These are phyloP conservation scores for Ramaria rubella DNA, from an alignment of 768 basidiomycete genomes.

Conservation along the genomic window DNA sequence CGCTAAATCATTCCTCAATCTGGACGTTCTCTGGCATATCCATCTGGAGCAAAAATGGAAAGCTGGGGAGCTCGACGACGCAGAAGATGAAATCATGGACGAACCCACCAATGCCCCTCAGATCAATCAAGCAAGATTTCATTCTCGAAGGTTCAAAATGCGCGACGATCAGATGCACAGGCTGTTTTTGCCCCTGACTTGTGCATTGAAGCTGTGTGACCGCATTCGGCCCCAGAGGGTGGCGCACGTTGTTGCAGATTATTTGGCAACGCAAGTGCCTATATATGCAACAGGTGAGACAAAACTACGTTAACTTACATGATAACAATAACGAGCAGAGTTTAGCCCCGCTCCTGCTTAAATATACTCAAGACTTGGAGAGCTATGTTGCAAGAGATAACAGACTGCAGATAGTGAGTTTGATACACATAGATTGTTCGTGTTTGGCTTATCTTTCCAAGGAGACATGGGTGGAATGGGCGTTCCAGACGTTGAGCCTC, in stretches of 20 bases:
- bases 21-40: not conserved
- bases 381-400: not conserved
- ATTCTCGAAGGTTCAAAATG: not conserved
- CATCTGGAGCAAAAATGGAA: not conserved
- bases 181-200: constrained; percentile 4
- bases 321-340: not conserved
- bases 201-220: constrained; percentile 4
- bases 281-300: not conserved
- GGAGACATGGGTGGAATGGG: constrained; percentile 1
- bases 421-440: not conserved
- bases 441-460: not conserved
- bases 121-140: not conserved
- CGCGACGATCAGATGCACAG: not conserved
- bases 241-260: not conserved
- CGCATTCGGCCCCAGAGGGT: not conserved
- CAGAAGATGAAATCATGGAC: not conserved
- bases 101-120: too few relatives aligned
- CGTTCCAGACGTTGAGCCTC: not conserved
- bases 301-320: not conserved
- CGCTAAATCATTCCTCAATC: not conserved
- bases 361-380: constrained; percentile 4
- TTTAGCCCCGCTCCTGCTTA: constrained; percentile 1
- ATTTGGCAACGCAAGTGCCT: not conserved
- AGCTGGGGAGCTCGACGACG: too few relatives aligned
- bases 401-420: not conserved